Percentiles rank a stretch among this genome's conserved stretches.
These are phyloP conservation scores for Syzygium grande DNA, from an alignment of 345 rosid genomes.

Conservation along the genomic window DNA sequence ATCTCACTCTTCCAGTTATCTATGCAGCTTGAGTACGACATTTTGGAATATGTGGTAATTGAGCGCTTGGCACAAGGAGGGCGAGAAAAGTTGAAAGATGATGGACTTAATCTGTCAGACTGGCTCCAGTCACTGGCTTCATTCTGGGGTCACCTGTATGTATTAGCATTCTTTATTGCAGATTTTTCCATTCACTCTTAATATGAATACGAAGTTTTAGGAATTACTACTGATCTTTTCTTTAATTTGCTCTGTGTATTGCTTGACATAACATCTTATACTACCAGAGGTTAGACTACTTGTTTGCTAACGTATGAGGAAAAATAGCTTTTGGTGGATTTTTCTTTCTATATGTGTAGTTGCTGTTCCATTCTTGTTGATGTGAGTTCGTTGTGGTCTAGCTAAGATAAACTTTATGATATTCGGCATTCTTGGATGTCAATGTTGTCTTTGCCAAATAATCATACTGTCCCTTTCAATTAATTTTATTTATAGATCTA, in stretches of 20 bases:
- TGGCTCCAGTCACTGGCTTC: conserved; percentile 99
- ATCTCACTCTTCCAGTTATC: background rate
- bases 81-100: conserved; percentile 95
- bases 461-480: background rate
- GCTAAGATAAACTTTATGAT: background rate
- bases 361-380: background rate
- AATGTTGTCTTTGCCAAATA: background rate
- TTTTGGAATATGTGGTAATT: conserved; percentile 96
- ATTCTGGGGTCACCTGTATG: conserved; percentile 99
- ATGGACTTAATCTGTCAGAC: conserved; percentile 95
- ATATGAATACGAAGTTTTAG: background rate
- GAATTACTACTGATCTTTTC: background rate
- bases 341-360: background rate
- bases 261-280: background rate
- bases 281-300: background rate
- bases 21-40: conserved; percentile 92
- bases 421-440: background rate
- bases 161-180: conserved; percentile 23
- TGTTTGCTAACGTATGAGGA: background rate
- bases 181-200: background rate
- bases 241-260: background rate
- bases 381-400: background rate
- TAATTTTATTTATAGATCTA: background rate
- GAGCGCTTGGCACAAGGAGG: conserved; percentile 94
- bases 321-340: background rate